Evolutionary conservation across 2,329 filamentous ascomycete species (phyloP), one percentile per base, ranked within the genome.

Genomic region (Juglanconis sp.): DNA sequence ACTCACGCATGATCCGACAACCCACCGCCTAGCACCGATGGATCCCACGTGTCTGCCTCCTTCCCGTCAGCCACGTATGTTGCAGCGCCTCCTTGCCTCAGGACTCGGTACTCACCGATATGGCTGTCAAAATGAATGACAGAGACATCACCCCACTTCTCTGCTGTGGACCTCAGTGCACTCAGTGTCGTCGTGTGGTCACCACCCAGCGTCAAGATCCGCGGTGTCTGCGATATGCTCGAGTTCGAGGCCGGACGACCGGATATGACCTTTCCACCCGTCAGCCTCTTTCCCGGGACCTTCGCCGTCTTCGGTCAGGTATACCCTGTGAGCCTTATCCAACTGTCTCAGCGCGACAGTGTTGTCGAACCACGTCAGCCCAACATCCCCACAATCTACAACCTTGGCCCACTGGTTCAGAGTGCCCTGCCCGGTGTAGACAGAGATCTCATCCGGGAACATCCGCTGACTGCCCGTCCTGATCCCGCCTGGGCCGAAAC

Each of bases 321-420:
- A 68, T 63, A 79, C 79, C 71, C 74, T 74, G 66, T 87, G 83
- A 0, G 88, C 88, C 69, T 89, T 86, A 58, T 84, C 87, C 81
- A 94, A 89, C 71, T 93, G 90, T 13, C 82, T 81, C 59, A 93
- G 76, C 0, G 91, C 90, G 0, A 92, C 76, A 0, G 79, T 84
- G 70, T 93, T 94, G 73, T 94, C 90, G 64, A 93, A 87, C 10
- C 88, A 89, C 0, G 88, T 91, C 62, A 92, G 78, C 1, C 88
- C 88, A 58, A 91, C 90, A 67, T 94, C 90, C 36, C 91, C 91
- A 68, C 90, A 93, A 74, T 94, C 90, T 42, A 91, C 80, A 51
- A 94, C 80, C 13, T 11, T 42, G 2, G 62, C 62, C 62, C 62
- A 64, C 24, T 53, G 48, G 32, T 48, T 44, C 46, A 62, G 53